Conservation (phyloP, 176 grass and related monocot species). For the Oryza nivara region DNA sequence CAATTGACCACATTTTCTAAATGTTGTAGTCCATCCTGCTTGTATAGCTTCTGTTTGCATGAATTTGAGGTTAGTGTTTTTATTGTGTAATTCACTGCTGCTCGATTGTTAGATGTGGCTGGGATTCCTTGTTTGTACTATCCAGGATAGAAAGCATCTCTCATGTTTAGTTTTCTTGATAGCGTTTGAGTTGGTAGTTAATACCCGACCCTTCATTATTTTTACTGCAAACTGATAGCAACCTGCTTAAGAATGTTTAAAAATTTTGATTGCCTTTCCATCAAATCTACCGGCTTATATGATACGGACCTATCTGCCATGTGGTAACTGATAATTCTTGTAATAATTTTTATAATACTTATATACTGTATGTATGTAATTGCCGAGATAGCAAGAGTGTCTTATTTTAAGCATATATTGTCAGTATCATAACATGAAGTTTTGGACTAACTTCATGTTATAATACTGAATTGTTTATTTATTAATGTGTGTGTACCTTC, state of each 20-base stretch:
- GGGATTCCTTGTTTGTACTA: background rate
- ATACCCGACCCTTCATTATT: background rate
- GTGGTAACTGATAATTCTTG: slow-evolving; percentile 21
- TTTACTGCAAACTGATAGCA: background rate
- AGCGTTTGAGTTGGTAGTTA: background rate
- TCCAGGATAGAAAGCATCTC: background rate
- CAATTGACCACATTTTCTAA: background rate
- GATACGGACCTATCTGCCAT: slow-evolving; percentile 13
- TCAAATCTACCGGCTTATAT: background rate
- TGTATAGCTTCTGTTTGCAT: slow-evolving; percentile 23
- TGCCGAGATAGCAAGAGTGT: slow-evolving; percentile 8
- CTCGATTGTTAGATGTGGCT: background rate
- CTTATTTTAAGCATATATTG: slow-evolving; percentile 14
- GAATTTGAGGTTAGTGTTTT: slow-evolving; percentile 2
- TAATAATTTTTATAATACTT: slow-evolving; percentile 15
- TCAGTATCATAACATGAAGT: too few relatives aligned
- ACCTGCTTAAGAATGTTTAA: slow-evolving; percentile 14
- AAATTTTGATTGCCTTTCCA: background rate
- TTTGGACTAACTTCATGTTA: too few relatives aligned
- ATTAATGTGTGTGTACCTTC: slow-evolving; percentile 7
- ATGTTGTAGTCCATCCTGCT: slow-evolving; percentile 20
- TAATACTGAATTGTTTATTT: slow-evolving; percentile 25
- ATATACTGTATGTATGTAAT: slow-evolving; percentile 6
- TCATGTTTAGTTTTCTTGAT: slow-evolving; percentile 11
- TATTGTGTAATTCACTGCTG: background rate